These are phyloP conservation scores for Plasmodium inui DNA, from an alignment of 169 alveolate species.

Conservation along the genomic window DNA sequence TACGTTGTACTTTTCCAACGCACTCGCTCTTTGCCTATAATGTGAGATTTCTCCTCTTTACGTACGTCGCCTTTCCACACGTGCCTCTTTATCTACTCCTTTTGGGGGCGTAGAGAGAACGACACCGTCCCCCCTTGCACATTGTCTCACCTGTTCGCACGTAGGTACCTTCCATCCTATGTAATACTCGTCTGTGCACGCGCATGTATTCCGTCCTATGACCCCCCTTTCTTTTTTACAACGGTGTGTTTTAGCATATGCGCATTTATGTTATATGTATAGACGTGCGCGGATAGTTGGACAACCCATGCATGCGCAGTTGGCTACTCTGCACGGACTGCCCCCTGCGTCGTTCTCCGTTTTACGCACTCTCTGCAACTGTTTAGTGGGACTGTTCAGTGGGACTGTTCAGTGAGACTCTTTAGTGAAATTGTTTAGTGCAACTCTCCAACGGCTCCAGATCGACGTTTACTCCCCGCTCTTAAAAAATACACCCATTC, in stretches of 20 bases:
- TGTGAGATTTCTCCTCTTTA: background rate
- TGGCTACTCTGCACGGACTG: background rate
- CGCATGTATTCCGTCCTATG: background rate
- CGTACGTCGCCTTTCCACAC: background rate
- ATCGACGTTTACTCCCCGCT: background rate
- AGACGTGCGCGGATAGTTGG: background rate
- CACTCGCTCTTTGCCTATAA: background rate
- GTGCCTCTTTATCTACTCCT: background rate
- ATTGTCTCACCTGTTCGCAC: background rate
- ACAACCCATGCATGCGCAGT: background rate
- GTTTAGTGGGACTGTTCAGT: background rate
- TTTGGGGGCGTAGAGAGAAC: background rate
- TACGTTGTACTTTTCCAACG: background rate
- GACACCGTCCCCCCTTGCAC: background rate
- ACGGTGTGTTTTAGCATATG: background rate
- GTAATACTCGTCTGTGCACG: background rate
- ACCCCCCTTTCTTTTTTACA: background rate
- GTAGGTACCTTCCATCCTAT: background rate
- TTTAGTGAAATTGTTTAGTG: background rate
- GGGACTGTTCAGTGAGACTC: background rate
- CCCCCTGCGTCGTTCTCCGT: background rate
- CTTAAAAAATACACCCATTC: background rate
- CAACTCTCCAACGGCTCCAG: background rate
- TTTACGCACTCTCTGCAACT: background rate
- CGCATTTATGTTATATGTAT: no score